A percentile compares a stretch with the other conserved stretches of the same genome.
Conservation (phyloP, 768 basidiomycete genomes). For the Mycena galericulata region DNA sequence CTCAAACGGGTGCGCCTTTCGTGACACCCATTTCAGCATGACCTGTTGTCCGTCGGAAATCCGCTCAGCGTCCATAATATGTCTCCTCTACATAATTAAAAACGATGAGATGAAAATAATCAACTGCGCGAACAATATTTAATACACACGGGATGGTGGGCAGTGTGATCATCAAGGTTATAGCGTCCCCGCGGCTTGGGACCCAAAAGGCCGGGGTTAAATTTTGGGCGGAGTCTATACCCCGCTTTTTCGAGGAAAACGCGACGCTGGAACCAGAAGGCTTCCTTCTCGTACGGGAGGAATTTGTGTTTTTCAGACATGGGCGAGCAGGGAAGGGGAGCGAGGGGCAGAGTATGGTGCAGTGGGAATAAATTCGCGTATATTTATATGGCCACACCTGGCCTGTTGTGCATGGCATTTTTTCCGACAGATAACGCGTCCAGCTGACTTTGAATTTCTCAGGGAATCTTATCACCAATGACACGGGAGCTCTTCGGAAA, state of each 20-base stretch:
- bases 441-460: background rate
- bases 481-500: background rate
- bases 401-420: slow-evolving; percentile 22
- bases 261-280: slow-evolving; percentile 33
- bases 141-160: slow-evolving; percentile 28
- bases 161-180: slow-evolving; percentile 29
- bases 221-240: slow-evolving; percentile 31
- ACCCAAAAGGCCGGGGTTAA: slow-evolving; percentile 25
- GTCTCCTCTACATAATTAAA: slow-evolving; percentile 26
- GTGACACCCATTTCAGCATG: slow-evolving; percentile 32
- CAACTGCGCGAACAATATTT: background rate
- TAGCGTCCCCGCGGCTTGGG: slow-evolving; percentile 16
- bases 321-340: background rate
- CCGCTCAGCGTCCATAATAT: slow-evolving; percentile 34
- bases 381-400: slow-evolving; percentile 21
- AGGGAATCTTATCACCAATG: background rate
- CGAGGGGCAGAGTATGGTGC: background rate
- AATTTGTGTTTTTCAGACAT: slow-evolving; percentile 24
- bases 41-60: slow-evolving; percentile 23
- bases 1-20: slow-evolving; percentile 37
- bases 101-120: slow-evolving; percentile 3
- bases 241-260: slow-evolving; percentile 32
- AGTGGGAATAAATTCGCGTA: slow-evolving; percentile 17
- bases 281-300: slow-evolving; percentile 15
- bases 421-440: background rate